Evolutionary conservation across 805 yeast genomes (phyloP).

Genomic region (Pichia insulana): DNA sequence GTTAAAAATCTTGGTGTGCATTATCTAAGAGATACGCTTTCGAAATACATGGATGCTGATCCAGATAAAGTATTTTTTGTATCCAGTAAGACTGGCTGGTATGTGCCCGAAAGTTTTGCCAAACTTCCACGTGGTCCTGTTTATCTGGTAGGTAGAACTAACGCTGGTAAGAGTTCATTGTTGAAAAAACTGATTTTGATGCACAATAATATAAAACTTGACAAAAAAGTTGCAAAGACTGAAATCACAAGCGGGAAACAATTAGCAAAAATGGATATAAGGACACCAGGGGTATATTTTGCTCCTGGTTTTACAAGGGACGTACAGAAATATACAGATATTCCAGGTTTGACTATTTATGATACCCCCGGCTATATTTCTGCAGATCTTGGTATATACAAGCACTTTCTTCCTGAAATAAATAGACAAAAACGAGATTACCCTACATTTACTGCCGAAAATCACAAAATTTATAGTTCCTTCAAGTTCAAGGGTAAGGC

Average conservation of each 20-base stretch:
- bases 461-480: conserved; percentile 5
- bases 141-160: conserved; percentile 57
- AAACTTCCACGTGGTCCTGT: conserved; percentile 31
- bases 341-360: conserved; percentile 16
- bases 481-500: conserved; percentile 11
- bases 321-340: conserved; percentile 29
- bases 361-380: conserved; percentile 43
- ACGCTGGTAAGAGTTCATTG: conserved; percentile 62
- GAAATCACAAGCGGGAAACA: conserved; percentile 9
- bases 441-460: conserved; percentile 4
- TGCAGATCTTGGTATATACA: conserved; percentile 22
- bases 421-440: conserved; percentile 8
- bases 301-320: conserved; percentile 70
- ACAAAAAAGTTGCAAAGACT: conserved; percentile 19
- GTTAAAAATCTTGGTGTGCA: conserved; percentile 18
- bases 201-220: conserved; percentile 2
- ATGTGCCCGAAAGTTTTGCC: conserved; percentile 31
- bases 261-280: conserved; percentile 15
- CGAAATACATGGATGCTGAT: conserved; percentile 21
- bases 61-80: conserved; percentile 35
- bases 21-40: conserved; percentile 28
- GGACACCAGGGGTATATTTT: conserved; percentile 37
- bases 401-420: conserved; percentile 18
- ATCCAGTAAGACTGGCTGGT: conserved; percentile 50
- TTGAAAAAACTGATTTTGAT: conserved; percentile 35